Evolutionary conservation across 805 yeast genomes (phyloP), one percentile per base, ranked within the genome.

Genomic region (Dipodascus geniculatus): DNA sequence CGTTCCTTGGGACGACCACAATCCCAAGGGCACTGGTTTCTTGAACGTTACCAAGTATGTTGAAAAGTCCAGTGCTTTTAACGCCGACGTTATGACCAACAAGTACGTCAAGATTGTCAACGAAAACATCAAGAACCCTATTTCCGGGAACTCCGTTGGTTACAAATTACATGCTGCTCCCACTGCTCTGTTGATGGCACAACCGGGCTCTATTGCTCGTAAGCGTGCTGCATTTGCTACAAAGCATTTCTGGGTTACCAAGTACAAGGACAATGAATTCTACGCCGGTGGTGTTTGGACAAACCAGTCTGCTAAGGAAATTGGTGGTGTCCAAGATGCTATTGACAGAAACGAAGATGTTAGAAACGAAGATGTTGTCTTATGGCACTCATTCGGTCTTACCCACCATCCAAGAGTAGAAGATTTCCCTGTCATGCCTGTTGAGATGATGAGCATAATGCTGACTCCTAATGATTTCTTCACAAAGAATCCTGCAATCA

Each of bases 371-470:
- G 90, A 85, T 61, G 66, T 80, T 55, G 88, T 85, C 56, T 83
- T 85, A 48, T 85, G 91, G 90, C 85, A 86, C 58, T 85, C 93
- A 49, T 67, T 85, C 65, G 89, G 87, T 23, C 77, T 85, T 72
- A 85, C 91, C 2, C 95, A 85, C 65, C 78, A 85, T 62, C 93
- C 93, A 62, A 77, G 87, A 63, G 81, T 83, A 38, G 95, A 85
- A 71, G 91, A 85, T 68, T 85, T 86, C 83, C 95, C 95, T 50
- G 90, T 85, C 52, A 85, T 85, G 95, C 90, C 93, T 33, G 86
- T 83, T 54, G 95, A 85, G 70, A 81, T 81, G 58, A 81, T 83
- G 72, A 79, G 76, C 62, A 81, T 85, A 60, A 74, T 78, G 55
- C 74, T 85, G 54, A 74, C 76, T 49, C 95, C 95, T 53, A 73